Base-by-base conservation (phyloP, 2,329 filamentous ascomycete genomes). In the Blastomyces parvus region DNA sequence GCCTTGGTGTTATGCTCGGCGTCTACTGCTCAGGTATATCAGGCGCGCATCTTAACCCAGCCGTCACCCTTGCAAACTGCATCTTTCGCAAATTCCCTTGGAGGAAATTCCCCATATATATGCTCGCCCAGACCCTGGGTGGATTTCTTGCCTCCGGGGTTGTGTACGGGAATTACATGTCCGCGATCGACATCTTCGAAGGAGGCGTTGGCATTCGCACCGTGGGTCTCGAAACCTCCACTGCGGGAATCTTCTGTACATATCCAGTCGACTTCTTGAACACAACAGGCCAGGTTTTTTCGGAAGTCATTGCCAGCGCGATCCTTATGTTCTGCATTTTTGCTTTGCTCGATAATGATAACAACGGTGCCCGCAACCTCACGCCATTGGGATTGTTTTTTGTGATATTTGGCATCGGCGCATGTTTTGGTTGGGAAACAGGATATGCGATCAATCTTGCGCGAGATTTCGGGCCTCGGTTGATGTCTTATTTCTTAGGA, bases 371-470 rank as follows among this genome's bases (percentile, higher is more conserved):
- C 1, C 84, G 84, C 0, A 77, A 80, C 0, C 67, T 85, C 30
- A 79, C 83, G 63, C 86, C 87, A 0, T 75, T 90, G 1, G 83
- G 79, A 8, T 74, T 90, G 6, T 88, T 89, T 75, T 89, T 90
- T 74, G 77, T 90, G 58, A 85, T 90, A 66, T 90, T 90, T 70
- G 88, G 87, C 8, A 84, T 90, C 27, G 87, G 87, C 22, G 85
- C 86, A 40, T 88, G 86, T 70, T 90, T 89, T 69, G 88, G 88
- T 7, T 90, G 86, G 86, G 84, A 90, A 73, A 91, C 88, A 0
- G 87, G 88, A 46, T 91, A 88, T 74, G 88, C 87, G 19, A 89
- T 90, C 67, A 90, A 90, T 69, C 74, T 89, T 52, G 88, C 87
- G 44, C 81, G 88, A 73, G 88, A 91, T 67, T 88, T 90, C 70